Base-by-base conservation (phyloP, 1,284 basidiomycete genomes). In the Bondarzewia mesenterica region DNA sequence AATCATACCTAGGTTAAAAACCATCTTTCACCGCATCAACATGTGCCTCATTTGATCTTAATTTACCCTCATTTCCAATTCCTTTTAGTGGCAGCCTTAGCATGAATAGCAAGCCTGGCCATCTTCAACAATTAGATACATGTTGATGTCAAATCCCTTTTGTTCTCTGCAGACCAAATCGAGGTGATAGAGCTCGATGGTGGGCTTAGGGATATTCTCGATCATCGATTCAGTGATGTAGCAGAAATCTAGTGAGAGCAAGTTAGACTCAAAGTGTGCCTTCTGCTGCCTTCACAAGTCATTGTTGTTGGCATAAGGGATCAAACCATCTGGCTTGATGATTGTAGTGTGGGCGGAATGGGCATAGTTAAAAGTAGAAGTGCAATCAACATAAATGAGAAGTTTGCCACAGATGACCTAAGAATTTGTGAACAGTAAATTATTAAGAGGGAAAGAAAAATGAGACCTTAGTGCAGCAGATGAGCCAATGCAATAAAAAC, bases 81-180 rank as follows among this genome's bases (percentile, higher is more conserved):
- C 16, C 16, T 20, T 65, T 59, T 1, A 82, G 82, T 7, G 77
- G 76, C 12, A 74, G 80, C 42, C 92, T 74, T 55, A 95, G 64
- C 14, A 95, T 74, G 58, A 95, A 95, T 7, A 86, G 89, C 20
- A 95, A 10, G 74, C 74, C 64, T 96, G 91, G 0, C 93, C 92
- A 63, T 95, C 93, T 22, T 67, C 63, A 15, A 96, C 72, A 15
- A 71, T 66, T 46, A 94, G 64, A 22, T 78, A 66, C 7, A 72
- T 66, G 55, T 65, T 72, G 18, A 77, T 75, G 4, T 69, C 75
- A 2, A 66, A 65, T 1, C 87, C 87, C 44, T 78, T 71, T 57
- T 88, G 86, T 0, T 87, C 89, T 56, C 82, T 77, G 3, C 62
- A 57, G 1, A 68, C 72, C 26, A 90, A 65, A 60, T 90, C 84